Evolutionary conservation across 345 rosid species (phyloP), one percentile per base, ranked within the genome.

Genomic region (Hevea brasiliensis): DNA sequence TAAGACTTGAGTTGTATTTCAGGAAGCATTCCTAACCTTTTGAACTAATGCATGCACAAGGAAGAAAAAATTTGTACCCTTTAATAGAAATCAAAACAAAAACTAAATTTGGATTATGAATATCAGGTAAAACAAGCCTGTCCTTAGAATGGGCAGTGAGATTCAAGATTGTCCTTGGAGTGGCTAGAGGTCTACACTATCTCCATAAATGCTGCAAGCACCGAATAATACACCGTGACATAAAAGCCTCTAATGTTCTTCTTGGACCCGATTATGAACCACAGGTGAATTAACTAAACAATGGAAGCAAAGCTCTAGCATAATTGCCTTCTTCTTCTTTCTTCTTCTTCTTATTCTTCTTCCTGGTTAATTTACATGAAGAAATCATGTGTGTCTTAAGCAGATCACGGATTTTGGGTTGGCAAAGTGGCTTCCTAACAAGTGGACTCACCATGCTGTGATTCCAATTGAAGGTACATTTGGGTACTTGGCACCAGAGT

Each of bases 321-420:
- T n/a, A n/a, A n/a, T n/a, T n/a, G n/a, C 44, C 8, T 41, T 41
- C 8, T 8, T 8, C 8, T 41, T 41, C 44, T 8, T 41, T 41
- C 8, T 41, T 41, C 8, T 41, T 41, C 8, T 41, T 41, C 4
- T 8, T 44, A 11, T 1, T 7, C 1, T 29, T 20, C 51, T 57
- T 32, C 40, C 35, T 69, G 21, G 26, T 32, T 32, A 32, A 32
- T 32, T 32, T 32, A 32, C 37, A 32, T 32, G 37, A 32, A 32
- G 37, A 32, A 32, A 1, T 4, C 37, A 32, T 32, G 37, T 4
- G 4, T 32, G 37, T 32, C 37, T 23, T 56, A 6, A 63, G 45
- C 59, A 92, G 98, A 94, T 94, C 26, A 79, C 97, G n/a, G 98
- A 94, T 85, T 94, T 94, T 65, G 98, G 98, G 72, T 88, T 94